Conservation (phyloP, 2,329 filamentous ascomycete genomes). For the Colletotrichum paranaense region DNA sequence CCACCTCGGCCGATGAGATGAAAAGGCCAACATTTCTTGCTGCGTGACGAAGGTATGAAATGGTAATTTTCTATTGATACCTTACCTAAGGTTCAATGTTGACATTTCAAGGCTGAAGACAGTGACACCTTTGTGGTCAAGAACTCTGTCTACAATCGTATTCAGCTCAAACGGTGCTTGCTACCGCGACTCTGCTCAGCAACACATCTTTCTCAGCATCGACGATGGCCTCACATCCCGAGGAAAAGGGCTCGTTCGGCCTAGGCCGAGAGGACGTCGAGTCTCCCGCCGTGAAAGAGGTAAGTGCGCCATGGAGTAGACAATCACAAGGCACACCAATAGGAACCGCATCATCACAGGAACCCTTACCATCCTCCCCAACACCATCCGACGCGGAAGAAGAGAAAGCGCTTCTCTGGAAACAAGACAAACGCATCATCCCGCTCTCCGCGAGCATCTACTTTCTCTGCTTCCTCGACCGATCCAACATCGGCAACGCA, state of each 20-base stretch:
- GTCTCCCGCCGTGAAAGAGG: slow-evolving; percentile 15
- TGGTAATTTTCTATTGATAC: not conserved
- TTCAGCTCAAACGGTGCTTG: not conserved
- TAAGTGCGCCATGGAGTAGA: not conserved
- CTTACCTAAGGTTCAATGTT: not conserved
- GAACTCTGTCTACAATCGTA: not conserved
- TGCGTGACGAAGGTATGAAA: not conserved
- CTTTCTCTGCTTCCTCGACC: slow-evolving; percentile 75
- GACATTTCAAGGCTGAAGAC: not conserved
- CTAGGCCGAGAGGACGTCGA: not conserved
- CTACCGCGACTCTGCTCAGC: not conserved
- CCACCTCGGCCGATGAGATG: not conserved
- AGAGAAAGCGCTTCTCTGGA: slow-evolving; percentile 59
- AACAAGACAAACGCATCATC: slow-evolving; percentile 72
- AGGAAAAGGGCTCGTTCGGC: not conserved
- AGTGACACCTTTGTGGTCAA: not conserved
- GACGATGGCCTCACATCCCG: not conserved
- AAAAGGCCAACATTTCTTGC: not conserved
- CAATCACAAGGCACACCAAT: fast-evolving
- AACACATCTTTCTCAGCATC: not conserved
- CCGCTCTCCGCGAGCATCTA: slow-evolving; percentile 74
- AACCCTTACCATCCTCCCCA: not conserved
- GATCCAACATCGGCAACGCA: slow-evolving; percentile 77
- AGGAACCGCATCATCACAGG: not conserved
- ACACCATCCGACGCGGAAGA: slow-evolving; percentile 17